Percentiles rank a stretch among this genome's conserved stretches.
These are phyloP conservation scores for Penicillium coprophilum DNA, from an alignment of 495 filamentous ascomycete genomes.

Conservation along the genomic window DNA sequence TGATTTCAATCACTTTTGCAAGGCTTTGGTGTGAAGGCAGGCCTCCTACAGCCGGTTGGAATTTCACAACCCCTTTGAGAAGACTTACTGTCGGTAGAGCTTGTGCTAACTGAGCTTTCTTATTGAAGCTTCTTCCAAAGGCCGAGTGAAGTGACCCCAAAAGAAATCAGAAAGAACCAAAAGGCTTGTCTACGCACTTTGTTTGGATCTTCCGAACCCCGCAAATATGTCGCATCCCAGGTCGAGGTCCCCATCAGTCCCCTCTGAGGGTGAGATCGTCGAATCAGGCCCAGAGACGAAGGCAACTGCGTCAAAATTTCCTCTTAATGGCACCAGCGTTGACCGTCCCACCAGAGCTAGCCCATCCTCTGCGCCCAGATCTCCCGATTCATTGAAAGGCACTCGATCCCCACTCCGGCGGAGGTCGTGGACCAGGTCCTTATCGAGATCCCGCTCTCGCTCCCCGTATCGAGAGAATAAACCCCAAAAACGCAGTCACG, in stretches of 20 bases:
- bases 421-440: constrained; percentile 40
- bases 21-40: constrained; percentile 39
- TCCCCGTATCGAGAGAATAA: constrained; percentile 48
- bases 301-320: constrained; percentile 75
- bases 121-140: constrained; percentile 30
- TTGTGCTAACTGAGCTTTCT: constrained; percentile 28
- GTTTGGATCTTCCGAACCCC: background rate
- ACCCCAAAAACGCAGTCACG: constrained; percentile 67
- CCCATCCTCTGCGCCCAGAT: constrained; percentile 50
- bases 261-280: constrained; percentile 83
- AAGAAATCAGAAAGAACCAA: background rate
- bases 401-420: constrained; percentile 42
- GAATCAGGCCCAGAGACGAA: constrained; percentile 68
- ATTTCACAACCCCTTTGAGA: constrained; percentile 38
- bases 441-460: constrained; percentile 42
- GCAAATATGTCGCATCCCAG: constrained; percentile 38
- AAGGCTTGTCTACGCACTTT: background rate
- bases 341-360: constrained; percentile 68
- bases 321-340: constrained; percentile 71
- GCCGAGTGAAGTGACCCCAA: constrained; percentile 18
- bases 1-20: constrained; percentile 22
- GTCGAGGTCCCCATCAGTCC: constrained; percentile 50
- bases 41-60: constrained; percentile 49
- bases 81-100: constrained; percentile 31
- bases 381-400: constrained; percentile 43